phyloP scores from a whole-genome alignment of 1,284 basidiomycete species.

The Cutaneotrichosporon mucoides region DNA sequence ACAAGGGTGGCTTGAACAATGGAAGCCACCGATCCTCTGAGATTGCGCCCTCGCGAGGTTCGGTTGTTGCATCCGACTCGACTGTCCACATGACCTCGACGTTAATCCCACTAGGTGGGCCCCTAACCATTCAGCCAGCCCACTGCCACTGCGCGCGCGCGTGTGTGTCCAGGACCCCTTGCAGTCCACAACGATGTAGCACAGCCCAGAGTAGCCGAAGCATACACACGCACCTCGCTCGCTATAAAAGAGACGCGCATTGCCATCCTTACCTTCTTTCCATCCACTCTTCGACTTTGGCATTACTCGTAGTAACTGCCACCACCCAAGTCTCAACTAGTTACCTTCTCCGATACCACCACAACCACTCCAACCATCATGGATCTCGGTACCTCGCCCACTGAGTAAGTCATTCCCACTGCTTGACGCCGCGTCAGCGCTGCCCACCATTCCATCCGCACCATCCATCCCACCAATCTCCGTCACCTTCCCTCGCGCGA shows the following conservation, averaged over 20 bases:
- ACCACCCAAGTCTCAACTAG: neutral
- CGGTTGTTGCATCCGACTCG: neutral
- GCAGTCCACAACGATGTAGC: too few species aligned
- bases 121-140: too few species aligned
- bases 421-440: neutral
- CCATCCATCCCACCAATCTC: neutral
- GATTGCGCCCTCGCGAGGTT: neutral
- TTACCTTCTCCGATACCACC: neutral
- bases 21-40: too few species aligned
- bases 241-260: neutral
- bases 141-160: neutral
- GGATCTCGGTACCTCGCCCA: slow-evolving; percentile 40
- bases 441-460: neutral
- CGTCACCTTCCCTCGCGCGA: neutral
- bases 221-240: too few species aligned
- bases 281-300: too few species aligned
- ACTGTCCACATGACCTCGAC: neutral
- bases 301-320: neutral
- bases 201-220: too few species aligned
- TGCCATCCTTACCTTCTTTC: neutral
- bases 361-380: slow-evolving; percentile 17
- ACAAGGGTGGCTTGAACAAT: too few species aligned
- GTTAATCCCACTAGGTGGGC: too few species aligned
- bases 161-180: too few species aligned
- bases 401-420: slow-evolving; percentile 34